Evolutionary conservation across 2,329 filamentous ascomycete genomes (phyloP), one percentile per base, ranked within the genome.

Genomic region (Lachnellula cervina): DNA sequence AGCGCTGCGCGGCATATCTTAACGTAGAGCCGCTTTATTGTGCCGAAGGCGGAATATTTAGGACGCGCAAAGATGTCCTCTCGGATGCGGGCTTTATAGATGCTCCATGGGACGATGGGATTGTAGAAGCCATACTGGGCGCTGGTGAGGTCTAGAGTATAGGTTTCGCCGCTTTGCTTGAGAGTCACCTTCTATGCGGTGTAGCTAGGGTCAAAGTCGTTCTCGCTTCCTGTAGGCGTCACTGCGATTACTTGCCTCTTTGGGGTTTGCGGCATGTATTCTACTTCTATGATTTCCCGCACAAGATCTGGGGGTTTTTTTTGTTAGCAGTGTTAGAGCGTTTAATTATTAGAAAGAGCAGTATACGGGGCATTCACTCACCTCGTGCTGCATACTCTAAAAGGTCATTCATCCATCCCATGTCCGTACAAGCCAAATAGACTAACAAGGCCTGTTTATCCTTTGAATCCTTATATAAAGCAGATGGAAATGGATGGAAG

Each of bases 81-180:
- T 44, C n/a, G 3, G 16, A 44, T 44, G 4, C 42, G 42, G 11
- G 42, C 8, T 19, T 44, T 5, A 11, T 44, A 44, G 19, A 23
- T 11, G 9, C 4, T 44, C 42, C 28, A 59, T 16, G 49, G 52
- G 2, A 37, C 50, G 1, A 61, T 51, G 0, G 59, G 50, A 3
- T 55, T 28, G 14, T 52, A 53, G n/a, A 51, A 59, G 2, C 60
- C 59, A 21, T 49, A 58, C 25, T 61, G 55, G 7, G 59, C 57
- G 13, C 59, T 21, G 3, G 55, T 19, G 8, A 61, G 34, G 28
- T 60, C 61, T 3, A 63, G 11, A 16, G 40, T 37, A 35, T 57
- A 63, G 2, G 17, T 9, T 13, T 58, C 59, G 1, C 23, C 25
- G n/a, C 47, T 13, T 3, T 51, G 32, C 8, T 52, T 35, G 3